Base-by-base conservation (phyloP, 805 yeast genomes). In the Pichia eremophila region DNA sequence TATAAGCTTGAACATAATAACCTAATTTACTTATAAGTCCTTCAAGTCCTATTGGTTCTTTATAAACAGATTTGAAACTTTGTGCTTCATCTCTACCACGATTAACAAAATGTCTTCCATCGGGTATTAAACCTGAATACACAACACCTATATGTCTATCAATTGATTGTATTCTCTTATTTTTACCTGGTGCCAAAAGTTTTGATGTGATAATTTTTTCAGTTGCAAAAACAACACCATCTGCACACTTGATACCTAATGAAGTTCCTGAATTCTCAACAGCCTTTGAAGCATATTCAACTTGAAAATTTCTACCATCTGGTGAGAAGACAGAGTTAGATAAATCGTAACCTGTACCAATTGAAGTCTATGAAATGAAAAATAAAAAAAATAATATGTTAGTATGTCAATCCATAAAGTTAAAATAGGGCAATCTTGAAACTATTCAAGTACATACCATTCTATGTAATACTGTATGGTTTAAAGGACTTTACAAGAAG, bases 311-410 rank as follows among this genome's bases (percentile, higher is more conserved):
- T 71, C 95, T 78, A 39, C 95, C 95, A 64, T 88, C 96, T 48
- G 91, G 91, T 47, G 88, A 81, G 71, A 93, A 93, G 52, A 91
- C 96, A 70, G 95, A 83, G 72, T 93, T 93, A 34, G 97, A 88
- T 62, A 93, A 81, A 75, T 93, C 99, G 79, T 93, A 93, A 18
- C 99, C 99, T 29, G 99, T 93, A 58, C 99, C 99, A 58, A 93
- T 90, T 42, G 99, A 93, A 38, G 98, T 85, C 69, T 46, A 19
- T 14, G 15, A 22, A 12, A 11, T 37, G 27, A 8, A 34, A 34
- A n/a, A n/a, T n/a, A n/a, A n/a, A n/a, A 34, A 10, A 8, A 12
- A 29, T 11, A 11, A 4, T 11, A 25, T 40, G 41, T 49, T 43
- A 37, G 31, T 34, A 46, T 29, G 5, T 19, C 19, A 45, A 40